Base-by-base conservation (phyloP, 768 basidiomycete genomes). In the Dictyophora rubrovolvata region DNA sequence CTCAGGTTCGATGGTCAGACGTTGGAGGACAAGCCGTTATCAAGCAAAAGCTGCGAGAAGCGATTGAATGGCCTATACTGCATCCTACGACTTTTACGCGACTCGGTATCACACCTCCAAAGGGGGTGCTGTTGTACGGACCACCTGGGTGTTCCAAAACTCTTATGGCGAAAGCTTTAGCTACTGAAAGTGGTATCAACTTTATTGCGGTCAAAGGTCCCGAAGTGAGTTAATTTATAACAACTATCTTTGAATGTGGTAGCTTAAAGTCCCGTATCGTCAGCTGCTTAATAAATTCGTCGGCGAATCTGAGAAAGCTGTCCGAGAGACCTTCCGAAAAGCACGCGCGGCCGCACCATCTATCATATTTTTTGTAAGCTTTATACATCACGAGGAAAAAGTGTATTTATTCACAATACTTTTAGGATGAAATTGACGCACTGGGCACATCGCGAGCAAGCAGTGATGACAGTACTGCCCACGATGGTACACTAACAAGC, bases 121-220 rank as follows among this genome's bases (percentile, higher is more conserved):
- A 89, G 65, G 95, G 95, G 0, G 82, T 98, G 6, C 72, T 99
- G 49, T 74, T 98, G 16, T 99, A 94, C 70, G 94, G 94, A 4
- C 94, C 94, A 3, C 95, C 94, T 4, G 94, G 94, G n/a, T 96
- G 94, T 66, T 93, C 91, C 65, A 98, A 98, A 73, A 98, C 95
- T 1, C 76, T 98, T 47, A 81, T 93, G 16, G 95, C 90, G 1
- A 83, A 91, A 59, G 94, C 95, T 2, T 85, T 92, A 68, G 94
- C 94, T 16, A 89, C 84, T 28, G 94, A 96, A 71, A 90, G 90
- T 64, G 93, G 92, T 3, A 82, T 97, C 59, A 97, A 97, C 69
- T 97, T 97, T 69, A 80, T 99, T 47, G 93, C 95, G 21, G 91
- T 99, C 34, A 96, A 96, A 71, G 96, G 96, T 0, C 93, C 96